Evolutionary conservation across 768 basidiomycete species (phyloP), one percentile per base, ranked within the genome.

Genomic region (Phaeotremella fagi): DNA sequence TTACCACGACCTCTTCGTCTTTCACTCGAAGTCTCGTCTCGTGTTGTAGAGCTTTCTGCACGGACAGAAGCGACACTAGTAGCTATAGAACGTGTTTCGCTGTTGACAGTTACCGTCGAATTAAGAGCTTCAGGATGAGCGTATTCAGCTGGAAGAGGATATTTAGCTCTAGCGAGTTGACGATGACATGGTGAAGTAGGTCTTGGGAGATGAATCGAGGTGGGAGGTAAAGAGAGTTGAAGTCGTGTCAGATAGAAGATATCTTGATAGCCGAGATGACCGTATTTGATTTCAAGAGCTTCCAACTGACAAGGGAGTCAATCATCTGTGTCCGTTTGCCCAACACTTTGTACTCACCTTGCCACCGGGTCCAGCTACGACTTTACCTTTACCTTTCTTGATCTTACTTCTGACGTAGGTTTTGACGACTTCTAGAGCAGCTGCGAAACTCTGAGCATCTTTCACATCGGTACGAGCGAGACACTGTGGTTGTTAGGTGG

Each of bases 221-320:
- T 59, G 2, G 61, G 61, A 7, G 57, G 61, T 7, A 63, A 51
- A 24, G 23, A 33, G 3, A 63, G 47, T 1, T 56, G 50, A 7
- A 63, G 44, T 22, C 61, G 37, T 18, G 56, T 45, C 5, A 63
- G 47, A 38, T 63, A 63, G 51, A 63, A 63, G 22, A 59, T 47
- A 44, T 63, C 61, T 37, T 59, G 57, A 23, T 42, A 59, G 2
- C 61, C 61, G n/a, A 50, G 43, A 23, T 49, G 47, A 3, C 50
- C 52, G 33, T 59, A 63, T 42, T 59, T 59, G n/a, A 24, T 28
- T 49, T 63, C 57, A 4, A 63, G 38, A 4, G 22, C 35, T 50
- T 58, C 57, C 1, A 63, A 51, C 57, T 63, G 59, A 27, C 20
- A n/a, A n/a, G n/a, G n/a, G n/a, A n/a, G n/a, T n/a, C n/a, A n/a